A percentile compares a stretch with the other conserved stretches of the same genome.
phyloP scores from a whole-genome alignment of 2,329 filamentous ascomycete species.

The Aspergillus costaricaensis region DNA sequence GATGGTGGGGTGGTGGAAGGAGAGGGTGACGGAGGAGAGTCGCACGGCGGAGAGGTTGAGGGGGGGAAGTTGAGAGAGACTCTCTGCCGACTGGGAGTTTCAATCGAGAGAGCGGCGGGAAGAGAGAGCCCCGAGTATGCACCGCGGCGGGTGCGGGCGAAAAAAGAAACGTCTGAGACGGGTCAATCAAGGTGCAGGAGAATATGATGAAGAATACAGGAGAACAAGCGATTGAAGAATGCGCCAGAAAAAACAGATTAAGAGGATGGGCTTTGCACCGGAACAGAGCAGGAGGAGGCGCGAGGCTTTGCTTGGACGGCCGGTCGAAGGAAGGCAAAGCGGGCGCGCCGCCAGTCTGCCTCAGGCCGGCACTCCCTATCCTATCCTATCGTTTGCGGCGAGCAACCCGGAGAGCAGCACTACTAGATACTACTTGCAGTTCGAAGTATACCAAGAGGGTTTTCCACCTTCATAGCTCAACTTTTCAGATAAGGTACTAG shows the following conservation, averaged over 20 bases:
- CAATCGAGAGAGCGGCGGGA: conserved; percentile 22
- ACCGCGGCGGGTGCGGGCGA: conserved; percentile 18
- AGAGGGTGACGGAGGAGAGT: conserved; percentile 24
- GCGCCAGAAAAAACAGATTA: conserved; percentile 5
- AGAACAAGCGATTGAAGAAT: conserved; percentile 2
- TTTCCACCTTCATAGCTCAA: too few species aligned
- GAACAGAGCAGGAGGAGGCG: conserved; percentile 19
- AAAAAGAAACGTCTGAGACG: conserved; percentile 3
- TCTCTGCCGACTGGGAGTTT: conserved; percentile 21
- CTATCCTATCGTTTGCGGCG: conserved; percentile 23
- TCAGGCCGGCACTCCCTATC: conserved; percentile 14
- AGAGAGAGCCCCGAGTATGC: conserved; percentile 22
- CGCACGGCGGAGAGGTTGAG: conserved; percentile 29
- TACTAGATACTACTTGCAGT: neutral
- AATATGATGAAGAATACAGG: neutral
- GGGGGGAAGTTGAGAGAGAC: conserved; percentile 24
- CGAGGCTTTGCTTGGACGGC: conserved; percentile 1
- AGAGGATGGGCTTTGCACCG: conserved; percentile 13
- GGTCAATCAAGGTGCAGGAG: neutral
- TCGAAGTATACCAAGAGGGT: too few species aligned
- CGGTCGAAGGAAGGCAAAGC: neutral
- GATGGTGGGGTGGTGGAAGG: conserved; percentile 23
- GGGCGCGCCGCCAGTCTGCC: conserved; percentile 5
- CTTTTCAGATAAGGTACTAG: too few species aligned
- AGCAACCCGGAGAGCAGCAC: conserved; percentile 1